Evolutionary conservation across 805 yeast genomes (phyloP), one percentile per base, ranked within the genome.

Genomic region (Candida arabinofermentans): DNA sequence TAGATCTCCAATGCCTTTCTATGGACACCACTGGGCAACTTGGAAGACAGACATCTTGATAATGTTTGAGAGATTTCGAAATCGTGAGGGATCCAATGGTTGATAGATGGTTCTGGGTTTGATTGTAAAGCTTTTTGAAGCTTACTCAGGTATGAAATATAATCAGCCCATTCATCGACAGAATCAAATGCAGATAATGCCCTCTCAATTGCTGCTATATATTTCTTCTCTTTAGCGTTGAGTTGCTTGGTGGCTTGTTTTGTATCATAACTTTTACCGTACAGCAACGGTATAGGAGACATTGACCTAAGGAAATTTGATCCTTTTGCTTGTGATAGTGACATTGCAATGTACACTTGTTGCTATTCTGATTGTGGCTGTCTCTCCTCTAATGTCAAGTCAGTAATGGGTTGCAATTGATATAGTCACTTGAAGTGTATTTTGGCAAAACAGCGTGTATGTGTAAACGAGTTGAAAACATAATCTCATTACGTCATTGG

Each of bases 151-250:
- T 87, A 90, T 18, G 97, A 83, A 42, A 93, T 93, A 60, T 91
- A 89, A 59, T 93, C 99, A 12, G 99, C 98, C 99, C 99, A 93
- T 67, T 93, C 99, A 24, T 81, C 85, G 2, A 89, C 83, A 2
- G 85, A 66, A 39, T 87, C 96, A 66, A 91, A 91, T 16, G 77
- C 70, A 6, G 75, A 72, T 18, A 93, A 67, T 0, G 93, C 86
- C 50, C 81, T 76, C 39, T 85, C 91, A 10, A 91, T 74, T 43
- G 74, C 79, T n/a, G 76, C 70, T 17, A 71, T 66, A 55, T 81
- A 83, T 45, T 84, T 79, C 65, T 77, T 83, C 56, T 84, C 90
- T 53, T 80, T 79, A 1, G 89, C 64, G 40, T 72, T 75, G 54
- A 76, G 48, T 40, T 58, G 59, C 32, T 48, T 54, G 19, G 40